These are phyloP conservation scores for Zoysia pacifica DNA, from an alignment of 176 grass and related monocot species.

Conservation along the genomic window DNA sequence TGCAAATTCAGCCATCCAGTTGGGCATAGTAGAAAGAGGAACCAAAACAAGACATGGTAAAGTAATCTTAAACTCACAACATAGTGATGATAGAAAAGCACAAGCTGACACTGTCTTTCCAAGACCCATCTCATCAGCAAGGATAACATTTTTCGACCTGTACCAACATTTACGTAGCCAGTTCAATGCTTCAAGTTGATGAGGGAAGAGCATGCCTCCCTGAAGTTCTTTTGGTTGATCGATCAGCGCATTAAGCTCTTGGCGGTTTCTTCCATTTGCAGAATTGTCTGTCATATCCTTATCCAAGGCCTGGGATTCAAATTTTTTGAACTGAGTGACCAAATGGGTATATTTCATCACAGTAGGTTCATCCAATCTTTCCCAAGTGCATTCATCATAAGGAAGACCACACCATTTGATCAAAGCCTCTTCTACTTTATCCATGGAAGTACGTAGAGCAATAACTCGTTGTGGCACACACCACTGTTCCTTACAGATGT, in stretches of 20 bases:
- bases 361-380: slow-evolving; percentile 87
- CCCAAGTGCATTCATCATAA: slow-evolving; percentile 99
- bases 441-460: slow-evolving; percentile 52
- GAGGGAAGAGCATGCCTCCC: slow-evolving; percentile 83
- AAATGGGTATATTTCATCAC: slow-evolving; percentile 73
- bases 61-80: slow-evolving; percentile 82
- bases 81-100: slow-evolving; percentile 90
- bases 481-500: slow-evolving; percentile 95
- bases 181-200: slow-evolving; percentile 98
- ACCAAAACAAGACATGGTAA: slow-evolving; percentile 89
- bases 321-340: slow-evolving; percentile 68
- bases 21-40: slow-evolving; percentile 98
- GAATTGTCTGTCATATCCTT: slow-evolving; percentile 53
- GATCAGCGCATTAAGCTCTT: slow-evolving; percentile 67
- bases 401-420: slow-evolving; percentile 88
- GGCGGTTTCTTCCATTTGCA: slow-evolving; percentile 46
- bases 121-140: slow-evolving; percentile 99
- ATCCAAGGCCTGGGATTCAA: slow-evolving; percentile 69
- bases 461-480: slow-evolving; percentile 84
- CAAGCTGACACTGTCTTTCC: slow-evolving; percentile 96
- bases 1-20: slow-evolving; percentile 96
- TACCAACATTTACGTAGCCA: slow-evolving; percentile 98
- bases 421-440: slow-evolving; percentile 71
- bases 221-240: slow-evolving; percentile 94
- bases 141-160: slow-evolving; percentile 95